phyloP scores from a whole-genome alignment of 345 rosid species.

The Isatis tinctoria region DNA sequence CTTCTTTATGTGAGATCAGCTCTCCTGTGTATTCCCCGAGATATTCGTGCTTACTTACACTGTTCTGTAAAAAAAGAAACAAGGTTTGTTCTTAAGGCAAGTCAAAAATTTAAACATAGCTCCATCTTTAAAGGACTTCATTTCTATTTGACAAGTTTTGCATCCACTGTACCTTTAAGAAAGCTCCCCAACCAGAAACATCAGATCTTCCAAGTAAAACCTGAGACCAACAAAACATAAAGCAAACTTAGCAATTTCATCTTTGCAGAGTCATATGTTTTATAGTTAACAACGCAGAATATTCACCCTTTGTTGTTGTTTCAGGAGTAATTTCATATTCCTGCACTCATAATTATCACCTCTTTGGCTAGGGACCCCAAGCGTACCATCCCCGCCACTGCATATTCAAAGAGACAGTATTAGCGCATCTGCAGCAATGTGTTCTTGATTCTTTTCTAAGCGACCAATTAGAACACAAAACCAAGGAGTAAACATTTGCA shows the following conservation, averaged over 20 bases:
- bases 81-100: constrained; percentile 4
- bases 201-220: constrained; percentile 98
- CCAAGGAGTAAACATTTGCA: constrained; percentile 6
- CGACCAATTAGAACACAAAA: neutral
- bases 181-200: constrained; percentile 99
- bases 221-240: constrained; percentile 37
- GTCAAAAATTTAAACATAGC: neutral
- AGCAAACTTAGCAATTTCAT: constrained; percentile 2
- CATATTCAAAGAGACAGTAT: constrained; percentile 2
- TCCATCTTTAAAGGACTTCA: neutral
- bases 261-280: neutral
- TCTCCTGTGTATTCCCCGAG: constrained; percentile 99
- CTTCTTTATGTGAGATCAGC: constrained; percentile 95
- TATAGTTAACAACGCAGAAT: neutral
- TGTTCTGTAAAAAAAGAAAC: constrained; percentile 52
- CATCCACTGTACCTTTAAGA: constrained; percentile 67
- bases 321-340: constrained; percentile 97
- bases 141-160: neutral
- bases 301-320: constrained; percentile 93
- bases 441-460: neutral
- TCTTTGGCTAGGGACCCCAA: constrained; percentile 88
- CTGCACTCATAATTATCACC: constrained; percentile 99
- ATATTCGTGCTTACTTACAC: constrained; percentile 94
- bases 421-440: neutral
- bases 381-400: constrained; percentile 98